Evolutionary conservation across 345 rosid genomes (phyloP).

Genomic region (Arabidopsis suecica): DNA sequence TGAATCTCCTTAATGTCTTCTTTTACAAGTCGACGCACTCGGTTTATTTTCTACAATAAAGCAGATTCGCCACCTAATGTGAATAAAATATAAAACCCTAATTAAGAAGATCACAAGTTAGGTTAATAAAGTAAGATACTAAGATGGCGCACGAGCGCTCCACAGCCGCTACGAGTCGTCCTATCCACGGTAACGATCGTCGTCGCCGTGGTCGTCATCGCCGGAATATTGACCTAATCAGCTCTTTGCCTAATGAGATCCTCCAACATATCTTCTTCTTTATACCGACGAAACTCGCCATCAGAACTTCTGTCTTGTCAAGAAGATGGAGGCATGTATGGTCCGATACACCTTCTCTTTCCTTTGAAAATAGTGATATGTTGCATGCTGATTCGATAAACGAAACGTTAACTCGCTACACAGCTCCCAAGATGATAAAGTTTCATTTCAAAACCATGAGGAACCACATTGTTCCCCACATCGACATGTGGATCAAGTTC

Average conservation of each 20-base stretch:
- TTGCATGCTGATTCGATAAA: background rate
- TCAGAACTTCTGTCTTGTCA: background rate
- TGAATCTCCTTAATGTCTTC: too few relatives aligned
- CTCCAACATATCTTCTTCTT: background rate
- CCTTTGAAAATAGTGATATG: background rate
- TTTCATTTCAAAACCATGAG: too few relatives aligned
- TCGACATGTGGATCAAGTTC: background rate
- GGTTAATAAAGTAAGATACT: too few relatives aligned
- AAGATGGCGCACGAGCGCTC: too few relatives aligned
- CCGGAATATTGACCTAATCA: background rate
- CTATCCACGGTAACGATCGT: too few relatives aligned
- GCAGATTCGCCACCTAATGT: too few relatives aligned
- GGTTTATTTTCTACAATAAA: too few relatives aligned
- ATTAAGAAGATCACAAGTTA: too few relatives aligned
- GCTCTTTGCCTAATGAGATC: background rate
- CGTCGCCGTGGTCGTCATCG: background rate
- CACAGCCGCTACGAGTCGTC: too few relatives aligned
- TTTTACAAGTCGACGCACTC: too few relatives aligned
- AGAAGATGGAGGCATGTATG: background rate
- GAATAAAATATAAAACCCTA: too few relatives aligned
- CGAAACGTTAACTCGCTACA: background rate
- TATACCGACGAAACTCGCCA: background rate
- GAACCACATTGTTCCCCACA: background rate
- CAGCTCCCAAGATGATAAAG: background rate
- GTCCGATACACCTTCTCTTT: background rate